Base-by-base conservation (phyloP, 768 basidiomycete species). In the Leccinellum rugosiceps region DNA sequence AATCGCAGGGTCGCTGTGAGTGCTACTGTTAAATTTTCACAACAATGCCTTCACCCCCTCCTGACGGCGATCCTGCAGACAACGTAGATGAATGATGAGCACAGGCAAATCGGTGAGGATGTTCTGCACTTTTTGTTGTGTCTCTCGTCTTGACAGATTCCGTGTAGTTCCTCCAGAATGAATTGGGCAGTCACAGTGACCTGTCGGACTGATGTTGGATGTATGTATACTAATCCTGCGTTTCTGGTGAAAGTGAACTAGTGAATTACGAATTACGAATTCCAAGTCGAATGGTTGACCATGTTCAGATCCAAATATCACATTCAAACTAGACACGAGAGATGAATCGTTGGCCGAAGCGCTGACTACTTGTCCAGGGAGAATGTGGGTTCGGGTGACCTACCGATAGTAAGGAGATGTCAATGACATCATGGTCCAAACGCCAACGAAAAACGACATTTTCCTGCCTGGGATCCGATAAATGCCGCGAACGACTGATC, bases 41-140 rank as follows among this genome's bases (percentile, higher is more conserved):
- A 8, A 47, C 58, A 38, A 43, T 55, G 60, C 50, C 60, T 50
- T 34, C 62, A 59, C 14, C 25, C n/a, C 26, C 23, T 38, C 9
- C n/a, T 38, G 17, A 51, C 58, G 35, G 56, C 52, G 31, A 52
- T 13, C 4, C 41, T 45, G 23, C 28, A 91, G 91, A 86, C 69
- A 69, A 92, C 70, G 71, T 86, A n/a, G 77, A 85, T 9, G n/a
- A 54, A 47, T 30, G 54, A 57, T 26, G 63, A 63, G 0, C 25
- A 25, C 80, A 35, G 72, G 58, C 0, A n/a, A 31, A 49, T 19
- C 91, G 67, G 90, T 90, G 55, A 61, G 67, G 13, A 45, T 15
- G 2, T 7, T 45, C 23, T 8, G 44, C 23, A 1, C 38, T 8
- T 25, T 23, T 45, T 23, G 21, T 25, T 25, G 6, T n/a, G 35